Evolutionary conservation across 1,139 yeast species (phyloP), one percentile per base, ranked within the genome.

Genomic region (Arxiozyma bovina): DNA sequence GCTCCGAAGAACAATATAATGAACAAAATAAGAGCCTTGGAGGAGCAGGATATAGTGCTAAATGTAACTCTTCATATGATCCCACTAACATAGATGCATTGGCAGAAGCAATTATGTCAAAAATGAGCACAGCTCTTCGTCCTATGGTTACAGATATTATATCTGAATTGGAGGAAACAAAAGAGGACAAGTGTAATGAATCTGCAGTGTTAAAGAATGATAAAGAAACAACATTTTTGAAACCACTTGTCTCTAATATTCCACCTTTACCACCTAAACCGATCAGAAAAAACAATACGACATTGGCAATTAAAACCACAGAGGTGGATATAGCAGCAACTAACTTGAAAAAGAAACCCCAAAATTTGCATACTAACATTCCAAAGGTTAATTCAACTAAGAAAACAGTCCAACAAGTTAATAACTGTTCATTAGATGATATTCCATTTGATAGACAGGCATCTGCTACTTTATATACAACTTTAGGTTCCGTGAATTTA

Each of bases 401-500:
- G 18, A 22, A 22, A 11, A 4, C 27, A 15, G 8, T 8, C 4
- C 2, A 27, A 25, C 20, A 17, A 3, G 23, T 22, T 47, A 41
- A 23, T 23, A 22, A 21, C n/a, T 21, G 8, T 23, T 23, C 20
- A n/a, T 7, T n/a, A 12, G 18, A 23, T 23, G 43, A 43, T 18
- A 21, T 25, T 11, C n/a, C 41, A 11, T 52, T 44, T 44, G 56
- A 55, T 42, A 56, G 53, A 20, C 43, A 49, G n/a, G 57, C 58
- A 15, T 45, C 57, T 17, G 47, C 27, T 17, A 53, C 40, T 27
- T 45, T 61, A 12, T 60, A 60, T 41, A 52, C 53, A 9, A 18
- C 54, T 4, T 50, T 61, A 25, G 58, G 60, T n/a, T 51, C 54
- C 17, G 43, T 50, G 11, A 55, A 56, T 27, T 40, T 58, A 8